A percentile compares a stretch with the other conserved stretches of the same genome.
These are phyloP conservation scores for Globisporangium carolinianum DNA, from an alignment of 352 stramenopile genomes.

Conservation along the genomic window DNA sequence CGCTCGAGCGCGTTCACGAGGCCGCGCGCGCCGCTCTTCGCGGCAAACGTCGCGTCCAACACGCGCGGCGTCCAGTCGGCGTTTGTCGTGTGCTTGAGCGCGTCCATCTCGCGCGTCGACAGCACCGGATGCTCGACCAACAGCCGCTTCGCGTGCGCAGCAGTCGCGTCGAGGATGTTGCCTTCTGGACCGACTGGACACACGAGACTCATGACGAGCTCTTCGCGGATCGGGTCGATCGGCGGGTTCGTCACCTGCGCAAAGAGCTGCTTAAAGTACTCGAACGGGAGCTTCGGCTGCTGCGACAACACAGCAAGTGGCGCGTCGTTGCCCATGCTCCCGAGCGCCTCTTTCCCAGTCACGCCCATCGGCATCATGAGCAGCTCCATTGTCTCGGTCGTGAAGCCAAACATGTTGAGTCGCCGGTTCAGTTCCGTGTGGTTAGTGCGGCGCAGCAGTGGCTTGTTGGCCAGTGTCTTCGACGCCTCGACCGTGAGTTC, in stretches of 20 bases:
- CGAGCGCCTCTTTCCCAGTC: constrained; percentile 90
- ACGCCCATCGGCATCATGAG: constrained; percentile 94
- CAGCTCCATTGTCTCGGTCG: constrained; percentile 93
- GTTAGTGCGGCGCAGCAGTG: constrained; percentile 27
- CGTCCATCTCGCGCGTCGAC: constrained; percentile 90
- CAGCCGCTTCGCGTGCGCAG: constrained; percentile 70
- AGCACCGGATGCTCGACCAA: constrained; percentile 94
- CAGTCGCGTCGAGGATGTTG: constrained; percentile 88
- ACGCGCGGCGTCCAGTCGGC: constrained; percentile 48
- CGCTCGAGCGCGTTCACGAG: constrained; percentile 85
- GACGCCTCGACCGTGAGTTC: constrained; percentile 45
- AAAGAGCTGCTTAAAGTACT: constrained; percentile 98
- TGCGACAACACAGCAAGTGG: constrained; percentile 91
- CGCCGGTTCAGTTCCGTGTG: constrained; percentile 78
- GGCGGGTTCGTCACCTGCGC: constrained; percentile 96
- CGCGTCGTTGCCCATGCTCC: constrained; percentile 95
- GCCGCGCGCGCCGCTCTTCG: constrained; percentile 45
- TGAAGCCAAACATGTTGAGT: constrained; percentile 95
- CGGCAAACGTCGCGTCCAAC: constrained; percentile 61
- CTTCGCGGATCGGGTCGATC: constrained; percentile 96
- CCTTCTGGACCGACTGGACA: constrained; percentile 94
- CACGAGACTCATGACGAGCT: constrained; percentile 96
- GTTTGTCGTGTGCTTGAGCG: constrained; percentile 78
- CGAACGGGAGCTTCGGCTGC: constrained; percentile 90
- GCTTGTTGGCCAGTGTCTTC: constrained; percentile 11